Evolutionary conservation across 2,329 filamentous ascomycete species (phyloP).

Genomic region (Stagonosporopsis rhizophila): DNA sequence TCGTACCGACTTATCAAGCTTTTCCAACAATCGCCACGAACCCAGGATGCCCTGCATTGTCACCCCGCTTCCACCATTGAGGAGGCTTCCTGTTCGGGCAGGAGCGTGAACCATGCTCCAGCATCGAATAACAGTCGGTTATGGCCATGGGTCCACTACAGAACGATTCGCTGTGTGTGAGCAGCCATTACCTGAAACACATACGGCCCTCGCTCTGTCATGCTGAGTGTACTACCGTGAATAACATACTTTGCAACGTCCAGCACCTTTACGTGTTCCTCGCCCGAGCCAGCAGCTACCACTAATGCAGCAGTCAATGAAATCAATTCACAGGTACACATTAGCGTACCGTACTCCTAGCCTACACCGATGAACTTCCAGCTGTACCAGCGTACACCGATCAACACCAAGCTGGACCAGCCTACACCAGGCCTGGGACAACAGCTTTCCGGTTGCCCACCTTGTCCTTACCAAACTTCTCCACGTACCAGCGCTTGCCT

Average conservation of each 20-base stretch:
- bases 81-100: not conserved
- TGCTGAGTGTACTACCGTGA: not conserved
- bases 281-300: not conserved
- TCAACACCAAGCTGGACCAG: too few relatives aligned
- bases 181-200: conserved; percentile 8
- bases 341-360: conserved; percentile 9
- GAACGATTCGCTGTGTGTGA: not conserved
- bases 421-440: conserved; percentile 64
- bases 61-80: conserved; percentile 7
- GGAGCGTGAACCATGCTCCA: conserved; percentile 4
- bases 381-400: conserved; percentile 47
- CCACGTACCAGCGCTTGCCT: conserved; percentile 84
- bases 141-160: not conserved
- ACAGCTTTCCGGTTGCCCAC: conserved; percentile 78
- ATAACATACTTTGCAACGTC: not conserved
- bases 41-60: conserved; percentile 14
- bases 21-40: not conserved
- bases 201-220: not conserved
- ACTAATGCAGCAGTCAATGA: conserved; percentile 5
- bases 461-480: conserved; percentile 85
- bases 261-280: not conserved
- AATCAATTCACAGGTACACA: conserved; percentile 1
- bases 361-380: conserved; percentile 6
- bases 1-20: conserved; percentile 10
- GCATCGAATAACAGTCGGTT: conserved; percentile 2